Base-by-base conservation (phyloP, 805 yeast species). In the Blastobotrys peoriensis region DNA sequence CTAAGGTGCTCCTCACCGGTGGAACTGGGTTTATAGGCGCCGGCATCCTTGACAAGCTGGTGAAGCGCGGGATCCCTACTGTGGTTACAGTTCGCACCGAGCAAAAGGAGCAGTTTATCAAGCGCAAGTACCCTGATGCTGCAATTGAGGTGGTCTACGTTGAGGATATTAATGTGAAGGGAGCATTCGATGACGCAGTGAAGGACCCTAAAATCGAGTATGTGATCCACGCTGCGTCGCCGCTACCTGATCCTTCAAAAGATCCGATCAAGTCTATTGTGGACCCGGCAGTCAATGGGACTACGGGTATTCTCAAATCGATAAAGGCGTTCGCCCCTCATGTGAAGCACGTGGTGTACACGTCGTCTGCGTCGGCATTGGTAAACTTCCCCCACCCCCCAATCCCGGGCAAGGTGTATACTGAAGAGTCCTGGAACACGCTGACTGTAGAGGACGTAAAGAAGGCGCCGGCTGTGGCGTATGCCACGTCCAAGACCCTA, bases 221-320 rank as follows among this genome's bases (percentile, higher is more conserved):
- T 40, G 62, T 67, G 37, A 40, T 65, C 21, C 71, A 66, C 54
- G 63, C 68, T 17, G 70, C 70, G 16, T 62, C 68, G 36, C 69
- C 71, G 9, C 57, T 66, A 51, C 50, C 57, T 21, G 58, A 54
- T 45, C 37, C 50, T 25, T 54, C 55, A 22, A 60, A 61, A 8
- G 67, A 71, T 48, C 55, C 64, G 17, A 69, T 67, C 41, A 66
- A 44, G 40, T 70, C 67, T n/a, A 61, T 70, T 42, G 58, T 71
- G 38, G 53, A 43, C 15, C 77, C 78, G 1, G 76, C 78, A 3
- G 59, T 73, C 27, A 56, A 64, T n/a, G 77, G 76, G 19, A 71
- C 75, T 21, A 51, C 59, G 21, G 65, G 64, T 48, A 70, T 71
- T 13, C 62, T 73, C 37, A 49, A 52, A 13, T 68, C 75, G 0